phyloP scores from a whole-genome alignment of 345 rosid genomes.

The Aquilaria sinensis region DNA sequence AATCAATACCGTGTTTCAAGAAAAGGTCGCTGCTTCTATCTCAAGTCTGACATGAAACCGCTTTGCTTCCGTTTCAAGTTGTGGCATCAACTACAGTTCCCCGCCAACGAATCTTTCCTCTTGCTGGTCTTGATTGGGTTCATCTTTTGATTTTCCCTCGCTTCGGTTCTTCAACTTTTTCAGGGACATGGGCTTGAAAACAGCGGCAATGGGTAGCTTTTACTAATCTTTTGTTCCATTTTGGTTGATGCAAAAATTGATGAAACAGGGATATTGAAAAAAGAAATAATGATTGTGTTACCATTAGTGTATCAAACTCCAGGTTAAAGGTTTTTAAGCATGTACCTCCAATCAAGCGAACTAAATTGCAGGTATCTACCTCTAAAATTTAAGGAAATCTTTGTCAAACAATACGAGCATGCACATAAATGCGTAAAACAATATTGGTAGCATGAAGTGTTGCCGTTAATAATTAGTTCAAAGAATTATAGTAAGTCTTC shows the following conservation, averaged over 20 bases:
- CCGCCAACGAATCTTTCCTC: neutral
- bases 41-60: neutral
- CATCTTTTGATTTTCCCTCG: slow-evolving; percentile 1
- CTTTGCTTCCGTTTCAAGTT: slow-evolving; percentile 31
- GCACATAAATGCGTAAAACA: too few species aligned
- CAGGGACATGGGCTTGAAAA: neutral
- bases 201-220: slow-evolving; percentile 5
- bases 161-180: neutral
- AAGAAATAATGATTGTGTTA: too few species aligned
- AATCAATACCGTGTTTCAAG: neutral
- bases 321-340: too few species aligned
- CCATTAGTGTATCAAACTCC: too few species aligned
- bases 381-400: too few species aligned
- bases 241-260: neutral
- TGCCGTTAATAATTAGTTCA: too few species aligned
- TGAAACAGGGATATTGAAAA: too few species aligned
- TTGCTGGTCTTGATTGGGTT: neutral
- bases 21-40: neutral
- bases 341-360: too few species aligned
- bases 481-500: too few species aligned
- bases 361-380: too few species aligned
- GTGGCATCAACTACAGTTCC: slow-evolving; percentile 24
- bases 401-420: too few species aligned
- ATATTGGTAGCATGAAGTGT: too few species aligned
- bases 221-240: neutral